These are phyloP conservation scores for Sanguinoderma infundibulare DNA, from an alignment of 1,284 basidiomycete species.

Conservation along the genomic window DNA sequence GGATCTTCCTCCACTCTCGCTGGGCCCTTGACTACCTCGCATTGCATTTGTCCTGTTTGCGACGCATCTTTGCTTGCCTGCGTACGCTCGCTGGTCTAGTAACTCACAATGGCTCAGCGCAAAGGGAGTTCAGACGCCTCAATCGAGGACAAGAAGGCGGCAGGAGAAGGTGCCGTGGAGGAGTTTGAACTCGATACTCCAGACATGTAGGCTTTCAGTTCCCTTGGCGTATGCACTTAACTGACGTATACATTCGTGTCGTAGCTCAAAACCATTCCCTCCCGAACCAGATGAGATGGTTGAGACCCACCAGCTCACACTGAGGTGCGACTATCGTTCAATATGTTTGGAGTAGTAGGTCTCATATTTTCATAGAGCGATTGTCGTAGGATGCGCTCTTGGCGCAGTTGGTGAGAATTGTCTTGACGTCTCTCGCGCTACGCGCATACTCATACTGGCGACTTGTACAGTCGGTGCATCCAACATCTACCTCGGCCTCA, in stretches of 20 bases:
- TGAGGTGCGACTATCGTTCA: conserved; percentile 37
- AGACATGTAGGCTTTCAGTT: conserved; percentile 2
- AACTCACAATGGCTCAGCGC: neutral
- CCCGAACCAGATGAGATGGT: conserved; percentile 51
- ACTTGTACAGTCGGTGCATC: conserved; percentile 27
- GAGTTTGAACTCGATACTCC: conserved; percentile 10
- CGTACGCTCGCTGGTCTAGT: too few relatives aligned
- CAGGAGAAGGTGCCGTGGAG: neutral
- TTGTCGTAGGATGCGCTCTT: conserved; percentile 64
- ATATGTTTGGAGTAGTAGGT: neutral
- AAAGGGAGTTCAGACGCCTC: conserved; percentile 6
- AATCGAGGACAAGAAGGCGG: conserved; percentile 5
- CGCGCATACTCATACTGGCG: neutral
- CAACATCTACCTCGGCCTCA: conserved; percentile 65
- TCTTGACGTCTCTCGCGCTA: neutral
- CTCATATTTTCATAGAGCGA: conserved; percentile 40
- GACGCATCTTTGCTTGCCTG: too few relatives aligned
- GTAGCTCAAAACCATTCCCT: conserved; percentile 49
- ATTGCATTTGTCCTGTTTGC: neutral
- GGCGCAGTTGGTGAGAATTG: conserved; percentile 52
- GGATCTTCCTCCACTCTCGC: neutral
- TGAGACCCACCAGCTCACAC: conserved; percentile 60
- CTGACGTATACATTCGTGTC: neutral
- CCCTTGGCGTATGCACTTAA: too few relatives aligned
- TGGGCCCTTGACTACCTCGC: neutral